Conservation (phyloP, 164 flowering plant species). For the Vitis riparia region DNA sequence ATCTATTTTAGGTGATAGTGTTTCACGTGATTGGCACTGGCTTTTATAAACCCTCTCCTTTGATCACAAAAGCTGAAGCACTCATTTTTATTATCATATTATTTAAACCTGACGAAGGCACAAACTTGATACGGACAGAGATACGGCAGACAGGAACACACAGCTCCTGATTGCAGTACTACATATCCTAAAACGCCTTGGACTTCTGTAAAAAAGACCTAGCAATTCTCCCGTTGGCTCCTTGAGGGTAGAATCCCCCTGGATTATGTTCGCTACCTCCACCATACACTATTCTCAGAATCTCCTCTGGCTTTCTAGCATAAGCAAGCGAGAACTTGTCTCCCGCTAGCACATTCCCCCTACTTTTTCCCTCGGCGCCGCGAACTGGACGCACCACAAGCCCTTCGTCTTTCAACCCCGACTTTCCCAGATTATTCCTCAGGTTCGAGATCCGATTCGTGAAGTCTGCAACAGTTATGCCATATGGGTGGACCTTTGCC, state of each 20-base stretch:
- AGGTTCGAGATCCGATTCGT: constrained; percentile 53
- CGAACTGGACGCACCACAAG: constrained; percentile 24
- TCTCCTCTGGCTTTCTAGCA: constrained; percentile 58
- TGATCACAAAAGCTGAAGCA: too few relatives aligned
- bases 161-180: too few relatives aligned
- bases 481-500: constrained; percentile 49
- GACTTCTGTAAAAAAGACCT: constrained; percentile 22
- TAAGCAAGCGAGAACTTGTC: constrained; percentile 47
- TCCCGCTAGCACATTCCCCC: constrained; percentile 61
- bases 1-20: too few relatives aligned
- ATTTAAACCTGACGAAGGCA: too few relatives aligned
- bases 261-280: constrained; percentile 46
- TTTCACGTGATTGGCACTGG: too few relatives aligned
- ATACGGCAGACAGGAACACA: too few relatives aligned
- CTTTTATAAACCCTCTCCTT: too few relatives aligned
- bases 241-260: constrained; percentile 64
- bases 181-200: too few relatives aligned
- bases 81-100: too few relatives aligned
- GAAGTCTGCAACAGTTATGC: constrained; percentile 66
- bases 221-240: constrained; percentile 58
- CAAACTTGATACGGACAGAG: too few relatives aligned
- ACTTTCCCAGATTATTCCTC: constrained; percentile 52
- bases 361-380: constrained; percentile 52
- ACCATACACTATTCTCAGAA: constrained; percentile 65
- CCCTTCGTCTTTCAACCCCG: constrained; percentile 74